Conservation (phyloP, 2,329 filamentous ascomycete genomes). For the Nemania sp. region DNA sequence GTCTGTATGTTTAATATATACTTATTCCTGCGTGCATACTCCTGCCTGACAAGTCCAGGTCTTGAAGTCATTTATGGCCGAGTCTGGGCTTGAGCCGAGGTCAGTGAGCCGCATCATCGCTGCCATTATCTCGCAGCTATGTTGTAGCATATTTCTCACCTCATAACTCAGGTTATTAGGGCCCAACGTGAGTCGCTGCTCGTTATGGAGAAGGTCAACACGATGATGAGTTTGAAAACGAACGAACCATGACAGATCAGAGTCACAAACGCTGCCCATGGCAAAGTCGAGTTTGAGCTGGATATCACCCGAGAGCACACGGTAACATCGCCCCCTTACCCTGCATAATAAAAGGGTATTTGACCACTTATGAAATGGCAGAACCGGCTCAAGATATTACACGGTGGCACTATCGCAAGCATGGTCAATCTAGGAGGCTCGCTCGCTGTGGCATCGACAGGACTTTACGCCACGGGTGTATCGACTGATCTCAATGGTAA, state of each 20-base stretch:
- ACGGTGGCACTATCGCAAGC: conserved; percentile 78
- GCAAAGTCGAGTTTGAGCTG: conserved; percentile 75
- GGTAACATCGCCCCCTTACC: conserved; percentile 48
- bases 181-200: conserved; percentile 43
- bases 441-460: conserved; percentile 67
- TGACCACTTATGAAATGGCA: conserved; percentile 40
- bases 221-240: not conserved
- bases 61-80: conserved; percentile 80
- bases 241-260: conserved; percentile 58
- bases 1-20: conserved; percentile 53
- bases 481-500: conserved; percentile 68
- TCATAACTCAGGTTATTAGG: conserved; percentile 45
- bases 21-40: not conserved
- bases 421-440: conserved; percentile 72
- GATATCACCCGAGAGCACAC: conserved; percentile 77
- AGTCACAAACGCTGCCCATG: conserved; percentile 65
- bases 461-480: conserved; percentile 65
- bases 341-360: not conserved
- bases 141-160: conserved; percentile 1
- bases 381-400: conserved; percentile 77
- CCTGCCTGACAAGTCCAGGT: conserved; percentile 57
- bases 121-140: not conserved
- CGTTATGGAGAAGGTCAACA: not conserved
- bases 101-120: conserved; percentile 46
- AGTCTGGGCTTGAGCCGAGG: conserved; percentile 89